Percentiles rank a stretch among this genome's conserved stretches.
phyloP scores from a whole-genome alignment of 768 basidiomycete species.

The Suillus luteus region DNA sequence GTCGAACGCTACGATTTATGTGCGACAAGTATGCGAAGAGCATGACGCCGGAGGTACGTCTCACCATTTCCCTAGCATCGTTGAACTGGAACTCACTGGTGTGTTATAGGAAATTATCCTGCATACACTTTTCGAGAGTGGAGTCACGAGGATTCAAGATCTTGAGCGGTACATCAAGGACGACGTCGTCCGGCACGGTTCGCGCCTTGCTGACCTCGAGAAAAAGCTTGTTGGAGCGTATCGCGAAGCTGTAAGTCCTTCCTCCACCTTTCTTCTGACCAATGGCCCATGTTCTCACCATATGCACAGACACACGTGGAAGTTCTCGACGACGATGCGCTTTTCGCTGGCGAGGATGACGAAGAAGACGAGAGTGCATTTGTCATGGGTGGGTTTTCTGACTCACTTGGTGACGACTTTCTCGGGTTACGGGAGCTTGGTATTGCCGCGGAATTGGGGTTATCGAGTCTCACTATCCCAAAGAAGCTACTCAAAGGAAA shows the following conservation, averaged over 20 bases:
- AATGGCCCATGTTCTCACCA: slow-evolving; percentile 31
- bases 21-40: slow-evolving; percentile 76
- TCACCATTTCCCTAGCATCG: background rate
- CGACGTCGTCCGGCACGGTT: slow-evolving; percentile 82
- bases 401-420: slow-evolving; percentile 89
- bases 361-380: slow-evolving; percentile 71
- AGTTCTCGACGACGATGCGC: slow-evolving; percentile 49
- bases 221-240: slow-evolving; percentile 86
- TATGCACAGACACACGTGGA: slow-evolving; percentile 41
- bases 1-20: slow-evolving; percentile 79
- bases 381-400: slow-evolving; percentile 85
- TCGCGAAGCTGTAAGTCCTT: slow-evolving; percentile 66
- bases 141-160: slow-evolving; percentile 72
- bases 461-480: slow-evolving; percentile 78
- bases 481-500: slow-evolving; percentile 73
- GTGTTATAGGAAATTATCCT: slow-evolving; percentile 83
- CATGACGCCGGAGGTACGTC: slow-evolving; percentile 83
- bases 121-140: slow-evolving; percentile 89
- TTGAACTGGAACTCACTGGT: slow-evolving; percentile 12
- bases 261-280: background rate
- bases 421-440: slow-evolving; percentile 86
- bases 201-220: slow-evolving; percentile 75
- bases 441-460: slow-evolving; percentile 82
- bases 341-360: slow-evolving; percentile 57
- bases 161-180: slow-evolving; percentile 88